These are phyloP conservation scores for Agroathelia rolfsii DNA, from an alignment of 1,284 basidiomycete species.

Conservation along the genomic window DNA sequence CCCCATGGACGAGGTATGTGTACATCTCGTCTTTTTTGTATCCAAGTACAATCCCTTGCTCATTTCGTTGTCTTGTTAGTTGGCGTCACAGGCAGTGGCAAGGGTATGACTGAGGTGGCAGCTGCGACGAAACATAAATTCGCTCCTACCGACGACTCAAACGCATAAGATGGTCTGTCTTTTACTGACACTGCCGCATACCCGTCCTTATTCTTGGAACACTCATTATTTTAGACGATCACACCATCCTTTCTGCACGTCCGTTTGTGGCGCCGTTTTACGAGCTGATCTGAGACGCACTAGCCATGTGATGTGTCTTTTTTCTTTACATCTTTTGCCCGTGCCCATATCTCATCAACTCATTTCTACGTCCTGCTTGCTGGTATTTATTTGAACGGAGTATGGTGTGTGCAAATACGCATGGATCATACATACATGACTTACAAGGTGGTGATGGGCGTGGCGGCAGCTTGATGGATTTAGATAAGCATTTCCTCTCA, in stretches of 20 bases:
- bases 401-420: no score
- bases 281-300: conserved; percentile 7
- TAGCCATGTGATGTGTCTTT: conserved; percentile 16
- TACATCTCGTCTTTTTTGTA: conserved; percentile 16
- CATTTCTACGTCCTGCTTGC: conserved; percentile 15
- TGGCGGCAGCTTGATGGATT: no score
- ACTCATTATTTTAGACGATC: no score
- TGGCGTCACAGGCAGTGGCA: conserved; percentile 89
- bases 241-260: conserved; percentile 7
- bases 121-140: conserved; percentile 79
- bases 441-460: no score
- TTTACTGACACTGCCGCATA: not conserved
- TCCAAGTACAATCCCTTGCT: conserved; percentile 14
- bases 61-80: conserved; percentile 39
- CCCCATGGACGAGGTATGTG: conserved; percentile 73
- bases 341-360: conserved; percentile 9
- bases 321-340: conserved; percentile 11
- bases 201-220: no score
- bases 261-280: no score
- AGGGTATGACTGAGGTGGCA: conserved; percentile 82
- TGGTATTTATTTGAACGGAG: no score
- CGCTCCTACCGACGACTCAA: conserved; percentile 32
- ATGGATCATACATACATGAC: no score
- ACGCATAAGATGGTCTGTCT: conserved; percentile 11
- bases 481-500: no score